Percentiles rank a stretch among this genome's conserved stretches.
phyloP scores from a whole-genome alignment of 1,139 yeast genomes.

The Suhomyces kunorum region DNA sequence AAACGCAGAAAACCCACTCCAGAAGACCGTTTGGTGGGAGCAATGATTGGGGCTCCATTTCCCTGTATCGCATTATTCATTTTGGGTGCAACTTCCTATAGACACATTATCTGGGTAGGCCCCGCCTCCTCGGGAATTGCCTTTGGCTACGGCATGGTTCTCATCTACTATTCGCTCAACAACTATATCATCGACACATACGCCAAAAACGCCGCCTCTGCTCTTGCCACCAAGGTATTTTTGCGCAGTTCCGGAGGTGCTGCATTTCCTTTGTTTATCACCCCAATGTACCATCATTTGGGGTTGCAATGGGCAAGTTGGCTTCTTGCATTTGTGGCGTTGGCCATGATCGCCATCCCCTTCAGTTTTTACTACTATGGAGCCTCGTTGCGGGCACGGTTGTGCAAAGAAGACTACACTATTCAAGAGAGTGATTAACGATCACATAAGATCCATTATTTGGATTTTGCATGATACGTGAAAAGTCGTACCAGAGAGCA shows the following conservation, averaged over 20 bases:
- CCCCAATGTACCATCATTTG: constrained; percentile 73
- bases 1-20: constrained; percentile 70
- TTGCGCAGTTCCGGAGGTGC: constrained; percentile 88
- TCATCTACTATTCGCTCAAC: constrained; percentile 82
- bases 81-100: constrained; percentile 82
- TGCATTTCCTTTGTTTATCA: constrained; percentile 86
- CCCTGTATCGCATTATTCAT: constrained; percentile 86
- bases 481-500: too few species aligned
- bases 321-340: constrained; percentile 77
- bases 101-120: constrained; percentile 87
- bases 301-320: constrained; percentile 85
- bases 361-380: constrained; percentile 76
- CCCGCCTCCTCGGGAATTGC: constrained; percentile 90
- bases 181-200: constrained; percentile 88
- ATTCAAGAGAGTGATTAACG: too few species aligned
- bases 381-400: constrained; percentile 56
- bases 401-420: constrained; percentile 67
- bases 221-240: constrained; percentile 86
- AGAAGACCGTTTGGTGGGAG: constrained; percentile 84
- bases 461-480: too few species aligned
- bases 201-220: constrained; percentile 86
- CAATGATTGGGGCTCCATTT: constrained; percentile 87
- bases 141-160: constrained; percentile 90
- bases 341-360: constrained; percentile 84
- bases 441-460: too few species aligned